Base-by-base conservation (phyloP, 1,139 yeast genomes). In the Zygotorulaspora mrakii region DNA sequence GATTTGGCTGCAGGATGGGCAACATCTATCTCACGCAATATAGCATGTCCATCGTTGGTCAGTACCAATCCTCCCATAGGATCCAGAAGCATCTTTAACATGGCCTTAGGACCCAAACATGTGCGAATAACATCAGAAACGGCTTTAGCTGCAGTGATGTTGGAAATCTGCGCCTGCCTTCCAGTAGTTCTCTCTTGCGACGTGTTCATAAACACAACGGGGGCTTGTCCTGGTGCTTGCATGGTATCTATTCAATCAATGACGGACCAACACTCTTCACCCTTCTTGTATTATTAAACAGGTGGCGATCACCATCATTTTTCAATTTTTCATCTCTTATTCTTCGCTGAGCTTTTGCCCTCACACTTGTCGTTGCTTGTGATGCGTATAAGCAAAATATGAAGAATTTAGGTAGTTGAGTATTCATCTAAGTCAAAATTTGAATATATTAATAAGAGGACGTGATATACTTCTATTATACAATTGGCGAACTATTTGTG, bases 11-110 rank as follows among this genome's bases (percentile, higher is more conserved):
- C 98, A 4, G 99, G 98, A 61, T 88, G 97, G 2, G 94, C 84
- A 45, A 86, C 95, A 59, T 86, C 95, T 48, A 86, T 85, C 63
- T 86, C 95, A 57, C 95, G 74, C 53, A 86, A 70, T 44, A 86
- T 86, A 8, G 95, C 96, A 64, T 89, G 97, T 5, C 99, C 99
- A 64, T 94, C 99, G 66, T 94, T 94, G 42, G 99, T 94, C 52
- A 94, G 73, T 13, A 91, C 96, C 50, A 94, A 85, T 26, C 98
- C 98, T 22, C 99, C 99, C 91, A 91, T 89, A 40, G 98, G 98
- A 64, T 94, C 99, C 52, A 94, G 73, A 44, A 94, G 72, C 98
- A 94, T 91, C 69, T 94, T 94, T 49, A 91, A 76, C 98, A 91
- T 91, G 33, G 98, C 98, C 66, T 89, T 89, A 39, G 99, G 99